A percentile compares a stretch with the other conserved stretches of the same genome.
phyloP scores from a whole-genome alignment of 1,139 yeast species.

The Geotrichum aggregatum region DNA sequence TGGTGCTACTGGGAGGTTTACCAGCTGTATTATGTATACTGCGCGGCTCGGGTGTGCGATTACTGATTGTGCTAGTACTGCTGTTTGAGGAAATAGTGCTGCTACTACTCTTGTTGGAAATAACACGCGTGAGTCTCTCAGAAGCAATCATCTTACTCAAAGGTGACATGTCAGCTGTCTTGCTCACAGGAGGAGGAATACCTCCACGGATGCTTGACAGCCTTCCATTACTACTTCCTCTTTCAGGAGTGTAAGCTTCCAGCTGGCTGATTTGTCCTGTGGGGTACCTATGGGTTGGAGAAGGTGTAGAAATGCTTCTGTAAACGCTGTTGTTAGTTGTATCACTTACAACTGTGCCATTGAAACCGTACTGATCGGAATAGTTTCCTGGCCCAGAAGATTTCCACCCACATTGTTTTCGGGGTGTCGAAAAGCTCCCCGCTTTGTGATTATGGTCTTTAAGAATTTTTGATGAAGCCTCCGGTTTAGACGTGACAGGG shows the following conservation, averaged over 20 bases:
- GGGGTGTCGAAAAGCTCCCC: constrained; percentile 13
- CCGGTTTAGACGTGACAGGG: background rate
- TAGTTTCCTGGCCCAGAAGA: constrained; percentile 26
- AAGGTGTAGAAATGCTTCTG: constrained; percentile 25
- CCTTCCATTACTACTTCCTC: constrained; percentile 44
- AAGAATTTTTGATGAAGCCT: background rate
- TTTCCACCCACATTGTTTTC: constrained; percentile 6
- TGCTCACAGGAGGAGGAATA: background rate
- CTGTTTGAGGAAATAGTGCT: background rate
- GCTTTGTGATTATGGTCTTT: background rate
- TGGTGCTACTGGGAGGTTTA: too few species aligned
- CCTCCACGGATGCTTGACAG: constrained; percentile 1
- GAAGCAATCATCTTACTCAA: constrained; percentile 7
- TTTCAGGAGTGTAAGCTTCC: constrained; percentile 80
- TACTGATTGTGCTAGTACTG: background rate
- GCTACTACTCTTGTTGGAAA: constrained; percentile 1
- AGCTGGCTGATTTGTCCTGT: constrained; percentile 42
- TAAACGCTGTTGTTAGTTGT: constrained; percentile 15
- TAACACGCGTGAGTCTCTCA: constrained; percentile 24
- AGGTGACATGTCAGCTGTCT: constrained; percentile 3
- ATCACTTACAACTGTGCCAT: constrained; percentile 9
- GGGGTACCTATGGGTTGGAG: constrained; percentile 45
- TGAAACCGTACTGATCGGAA: constrained; percentile 26
- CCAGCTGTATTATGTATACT: background rate
- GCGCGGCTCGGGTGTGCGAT: background rate